Percentiles rank a stretch among this genome's conserved stretches.
Evolutionary conservation across 2,329 filamentous ascomycete genomes (phyloP).

Genomic region (Monilinia fructigena): DNA sequence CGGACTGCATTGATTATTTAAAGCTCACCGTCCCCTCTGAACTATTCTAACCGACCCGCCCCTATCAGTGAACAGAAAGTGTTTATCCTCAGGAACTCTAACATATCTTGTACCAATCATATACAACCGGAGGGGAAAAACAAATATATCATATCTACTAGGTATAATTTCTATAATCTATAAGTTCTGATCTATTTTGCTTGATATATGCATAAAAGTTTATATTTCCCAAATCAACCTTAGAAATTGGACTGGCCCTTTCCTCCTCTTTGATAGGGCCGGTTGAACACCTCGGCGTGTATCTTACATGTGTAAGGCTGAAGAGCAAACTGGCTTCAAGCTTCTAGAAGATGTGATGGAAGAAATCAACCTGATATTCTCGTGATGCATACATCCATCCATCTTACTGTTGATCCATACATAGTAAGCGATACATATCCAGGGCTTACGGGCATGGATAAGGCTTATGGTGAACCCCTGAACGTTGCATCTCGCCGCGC

Average conservation of each 20-base stretch:
- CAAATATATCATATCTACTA: too few species aligned
- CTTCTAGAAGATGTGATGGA: constrained; percentile 32
- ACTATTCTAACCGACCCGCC: neutral
- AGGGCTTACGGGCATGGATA: constrained; percentile 3
- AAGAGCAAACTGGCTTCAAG: constrained; percentile 19
- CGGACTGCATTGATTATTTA: constrained; percentile 9
- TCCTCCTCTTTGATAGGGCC: neutral
- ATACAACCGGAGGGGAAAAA: neutral
- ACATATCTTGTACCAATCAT: neutral
- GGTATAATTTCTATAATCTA: too few species aligned
- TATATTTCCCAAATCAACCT: neutral
- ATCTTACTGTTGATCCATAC: neutral
- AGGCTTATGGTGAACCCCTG: constrained; percentile 1
- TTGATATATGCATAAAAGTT: too few species aligned
- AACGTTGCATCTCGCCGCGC: neutral
- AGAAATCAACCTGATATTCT: constrained; percentile 30
- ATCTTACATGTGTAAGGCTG: constrained; percentile 22
- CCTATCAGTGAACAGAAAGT: neutral
- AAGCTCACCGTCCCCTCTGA: neutral
- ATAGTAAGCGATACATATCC: constrained; percentile 8
- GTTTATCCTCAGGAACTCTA: neutral
- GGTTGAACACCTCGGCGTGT: neutral
- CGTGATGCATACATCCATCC: too few species aligned
- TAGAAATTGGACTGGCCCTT: neutral
- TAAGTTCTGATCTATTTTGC: neutral